Evolutionary conservation across 768 basidiomycete genomes (phyloP), one percentile per base, ranked within the genome.

Genomic region (Cytidiella melzeri): DNA sequence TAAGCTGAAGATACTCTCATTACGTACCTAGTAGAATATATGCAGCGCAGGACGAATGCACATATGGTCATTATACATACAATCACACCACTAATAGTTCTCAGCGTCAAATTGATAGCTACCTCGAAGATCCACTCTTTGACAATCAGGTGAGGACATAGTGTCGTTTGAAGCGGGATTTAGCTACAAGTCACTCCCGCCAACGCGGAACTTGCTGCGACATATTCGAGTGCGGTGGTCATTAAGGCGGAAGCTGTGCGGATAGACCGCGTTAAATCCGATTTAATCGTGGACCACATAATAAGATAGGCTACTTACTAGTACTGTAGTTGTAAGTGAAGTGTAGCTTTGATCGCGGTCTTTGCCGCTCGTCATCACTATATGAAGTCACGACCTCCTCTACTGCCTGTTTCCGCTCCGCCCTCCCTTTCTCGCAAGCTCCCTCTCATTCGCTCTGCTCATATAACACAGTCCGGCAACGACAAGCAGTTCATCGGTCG

Each of bases 191-290:
- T n/a, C n/a, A n/a, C n/a, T n/a, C n/a, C n/a, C n/a, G n/a, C n/a
- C n/a, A n/a, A n/a, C n/a, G n/a, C n/a, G n/a, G n/a, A n/a, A n/a
- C n/a, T n/a, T n/a, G n/a, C n/a, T n/a, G n/a, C n/a, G n/a, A n/a
- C n/a, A n/a, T n/a, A n/a, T n/a, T n/a, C n/a, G n/a, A n/a, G n/a
- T n/a, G n/a, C n/a, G n/a, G n/a, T n/a, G n/a, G n/a, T n/a, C n/a
- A n/a, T n/a, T n/a, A n/a, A n/a, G n/a, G 30, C 15, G 30, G 30
- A 34, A 7, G 27, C 39, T 48, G 28, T 25, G 47, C 47, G 41
- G 47, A 48, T 38, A 3, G 25, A 40, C 47, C 47, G 47, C 47
- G 47, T 40, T 48, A 48, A 48, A 28, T 26, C 47, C 47, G 30
- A 7, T 15, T 15, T 7, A 15, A 34, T 7, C 9, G 30, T 15